These are phyloP conservation scores for Torulaspora globosa DNA, from an alignment of 1,139 yeast species.

Conservation along the genomic window DNA sequence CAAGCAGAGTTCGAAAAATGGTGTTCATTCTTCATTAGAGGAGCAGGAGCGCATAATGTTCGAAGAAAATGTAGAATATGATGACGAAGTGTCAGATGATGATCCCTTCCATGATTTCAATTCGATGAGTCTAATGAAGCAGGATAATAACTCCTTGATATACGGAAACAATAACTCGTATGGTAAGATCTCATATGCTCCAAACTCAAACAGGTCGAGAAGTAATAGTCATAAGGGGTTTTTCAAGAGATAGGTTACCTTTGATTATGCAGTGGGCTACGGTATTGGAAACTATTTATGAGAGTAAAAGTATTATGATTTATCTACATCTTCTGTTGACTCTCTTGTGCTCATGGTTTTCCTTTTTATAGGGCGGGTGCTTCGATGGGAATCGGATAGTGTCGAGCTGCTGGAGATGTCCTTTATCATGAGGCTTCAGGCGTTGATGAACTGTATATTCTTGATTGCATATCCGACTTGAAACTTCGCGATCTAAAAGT, in stretches of 20 bases:
- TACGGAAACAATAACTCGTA: constrained; percentile 53
- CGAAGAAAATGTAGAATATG: constrained; percentile 37
- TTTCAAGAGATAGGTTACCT: constrained; percentile 35
- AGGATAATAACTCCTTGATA: constrained; percentile 47
- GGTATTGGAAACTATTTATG: neutral
- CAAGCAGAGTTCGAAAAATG: constrained; percentile 18
- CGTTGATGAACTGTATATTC: no score
- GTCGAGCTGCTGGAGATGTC: neutral
- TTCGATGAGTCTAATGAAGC: constrained; percentile 84
- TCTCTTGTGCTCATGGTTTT: neutral
- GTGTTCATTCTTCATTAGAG: constrained; percentile 15
- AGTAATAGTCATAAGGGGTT: constrained; percentile 39
- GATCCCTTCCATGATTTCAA: constrained; percentile 89
- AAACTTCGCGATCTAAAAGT: neutral
- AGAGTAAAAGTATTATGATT: no score
- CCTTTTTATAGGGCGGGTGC: neutral
- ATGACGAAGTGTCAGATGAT: constrained; percentile 36
- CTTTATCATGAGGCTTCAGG: no score
- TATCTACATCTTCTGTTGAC: neutral
- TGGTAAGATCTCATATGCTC: constrained; percentile 66
- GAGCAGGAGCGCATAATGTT: constrained; percentile 43
- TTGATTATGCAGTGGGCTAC: neutral
- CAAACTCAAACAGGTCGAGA: constrained; percentile 41
- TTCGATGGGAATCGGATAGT: neutral
- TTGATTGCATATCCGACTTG: no score